phyloP scores from a whole-genome alignment of 768 basidiomycete species.

The Myochromella boudieri region DNA sequence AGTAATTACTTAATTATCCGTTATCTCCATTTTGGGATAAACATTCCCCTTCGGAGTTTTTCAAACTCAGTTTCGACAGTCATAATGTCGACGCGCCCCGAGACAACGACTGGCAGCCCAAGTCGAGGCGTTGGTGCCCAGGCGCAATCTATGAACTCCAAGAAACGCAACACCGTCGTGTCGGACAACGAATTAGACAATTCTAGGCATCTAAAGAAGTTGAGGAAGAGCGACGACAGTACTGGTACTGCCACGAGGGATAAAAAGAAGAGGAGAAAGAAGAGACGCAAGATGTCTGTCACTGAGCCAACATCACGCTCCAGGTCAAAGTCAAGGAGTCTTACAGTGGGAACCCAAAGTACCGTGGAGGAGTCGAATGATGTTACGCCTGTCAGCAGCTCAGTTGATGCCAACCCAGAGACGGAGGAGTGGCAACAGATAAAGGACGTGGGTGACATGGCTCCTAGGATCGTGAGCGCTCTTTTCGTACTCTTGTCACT shows the following conservation, averaged over 20 bases:
- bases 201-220: constrained; percentile 29
- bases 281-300: constrained; percentile 34
- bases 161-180: constrained; percentile 33
- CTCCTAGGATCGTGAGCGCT: constrained; percentile 19
- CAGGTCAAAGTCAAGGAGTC: constrained; percentile 17
- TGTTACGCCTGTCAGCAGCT: background rate
- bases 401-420: background rate
- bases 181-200: constrained; percentile 20
- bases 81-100: too few relatives aligned
- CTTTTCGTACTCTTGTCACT: background rate
- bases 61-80: too few relatives aligned
- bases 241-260: constrained; percentile 25
- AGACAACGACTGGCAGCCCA: too few relatives aligned
- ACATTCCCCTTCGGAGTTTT: too few relatives aligned
- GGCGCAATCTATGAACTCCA: constrained; percentile 26
- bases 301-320: constrained; percentile 10
- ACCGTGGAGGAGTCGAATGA: constrained; percentile 2
- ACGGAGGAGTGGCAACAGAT: constrained; percentile 2
- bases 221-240: constrained; percentile 24
- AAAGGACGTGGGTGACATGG: constrained; percentile 5
- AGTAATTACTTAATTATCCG: too few relatives aligned
- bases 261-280: constrained; percentile 38
- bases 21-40: too few relatives aligned
- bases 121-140: too few relatives aligned
- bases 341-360: constrained; percentile 11